A percentile compares a stretch with the other conserved stretches of the same genome.
phyloP scores from a whole-genome alignment of 1,284 basidiomycete species.

The Sparassis latifolia region DNA sequence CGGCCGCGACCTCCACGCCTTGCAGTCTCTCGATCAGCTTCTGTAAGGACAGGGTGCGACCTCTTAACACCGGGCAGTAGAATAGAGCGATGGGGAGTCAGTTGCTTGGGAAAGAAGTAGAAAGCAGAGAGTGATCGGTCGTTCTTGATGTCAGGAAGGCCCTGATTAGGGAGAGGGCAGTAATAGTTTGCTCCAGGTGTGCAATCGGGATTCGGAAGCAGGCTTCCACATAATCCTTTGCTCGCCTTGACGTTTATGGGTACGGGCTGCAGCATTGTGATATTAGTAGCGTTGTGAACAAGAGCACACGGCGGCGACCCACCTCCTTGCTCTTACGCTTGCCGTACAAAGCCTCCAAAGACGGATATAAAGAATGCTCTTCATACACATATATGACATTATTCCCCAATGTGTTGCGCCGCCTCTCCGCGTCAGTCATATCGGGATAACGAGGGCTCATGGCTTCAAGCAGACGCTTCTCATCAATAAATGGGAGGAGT shows the following conservation, averaged over 20 bases:
- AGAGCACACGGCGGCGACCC: conserved; percentile 23
- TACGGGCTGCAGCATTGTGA: conserved; percentile 41
- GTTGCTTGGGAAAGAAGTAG: conserved; percentile 88
- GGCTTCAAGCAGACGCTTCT: conserved; percentile 75
- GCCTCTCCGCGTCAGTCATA: conserved; percentile 78
- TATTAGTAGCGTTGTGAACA: conserved; percentile 5
- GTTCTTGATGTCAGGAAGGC: conserved; percentile 75
- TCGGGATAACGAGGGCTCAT: conserved; percentile 72
- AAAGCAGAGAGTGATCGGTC: conserved; percentile 84
- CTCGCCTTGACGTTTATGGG: conserved; percentile 66
- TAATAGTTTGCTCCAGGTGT: conserved; percentile 90
- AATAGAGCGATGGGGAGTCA: conserved; percentile 79
- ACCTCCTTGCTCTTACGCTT: conserved; percentile 82
- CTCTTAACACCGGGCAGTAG: conserved; percentile 73
- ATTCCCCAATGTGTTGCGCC: conserved; percentile 83
- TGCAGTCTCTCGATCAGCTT: conserved; percentile 69
- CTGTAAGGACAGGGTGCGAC: conserved; percentile 56
- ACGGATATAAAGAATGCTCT: conserved; percentile 80
- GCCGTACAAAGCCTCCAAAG: conserved; percentile 84
- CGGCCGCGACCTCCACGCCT: conserved; percentile 37
- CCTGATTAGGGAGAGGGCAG: conserved; percentile 56
- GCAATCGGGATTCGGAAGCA: conserved; percentile 82
- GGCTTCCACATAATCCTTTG: conserved; percentile 75
- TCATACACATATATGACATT: conserved; percentile 84
- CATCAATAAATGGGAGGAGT: conserved; percentile 93